Conservation (phyloP, 495 filamentous ascomycete genomes). For the Elasticomyces elasticus region DNA sequence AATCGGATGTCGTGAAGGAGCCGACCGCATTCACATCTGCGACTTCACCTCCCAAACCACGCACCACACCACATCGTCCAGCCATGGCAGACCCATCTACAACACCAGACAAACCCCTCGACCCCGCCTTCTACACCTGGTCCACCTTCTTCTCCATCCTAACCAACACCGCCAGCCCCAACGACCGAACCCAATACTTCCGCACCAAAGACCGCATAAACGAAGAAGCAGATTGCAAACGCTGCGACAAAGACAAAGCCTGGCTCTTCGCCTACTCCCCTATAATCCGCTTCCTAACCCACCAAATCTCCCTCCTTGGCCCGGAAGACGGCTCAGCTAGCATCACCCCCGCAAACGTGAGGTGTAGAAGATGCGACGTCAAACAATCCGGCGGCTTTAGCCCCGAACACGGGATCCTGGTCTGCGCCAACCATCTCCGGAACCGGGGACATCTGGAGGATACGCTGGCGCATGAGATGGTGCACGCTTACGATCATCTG, state of each 20-base stretch:
- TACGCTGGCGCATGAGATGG: slow-evolving; percentile 92
- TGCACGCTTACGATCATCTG: slow-evolving; percentile 91
- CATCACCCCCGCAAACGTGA: slow-evolving; percentile 63
- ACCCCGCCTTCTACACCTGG: slow-evolving; percentile 31
- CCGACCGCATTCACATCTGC: not conserved
- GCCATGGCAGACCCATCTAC: not conserved
- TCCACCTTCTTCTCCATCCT: slow-evolving; percentile 53
- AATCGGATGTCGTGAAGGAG: too few relatives aligned
- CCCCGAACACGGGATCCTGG: slow-evolving; percentile 69
- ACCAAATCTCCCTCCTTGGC: slow-evolving; percentile 67
- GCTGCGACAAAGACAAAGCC: slow-evolving; percentile 67
- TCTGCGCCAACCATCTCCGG: slow-evolving; percentile 81
- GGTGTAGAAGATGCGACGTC: slow-evolving; percentile 65
- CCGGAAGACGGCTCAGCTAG: slow-evolving; percentile 36
- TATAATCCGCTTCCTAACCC: slow-evolving; percentile 69
- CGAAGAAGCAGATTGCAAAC: slow-evolving; percentile 61
- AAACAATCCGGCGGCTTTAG: slow-evolving; percentile 69
- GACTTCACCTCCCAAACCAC: not conserved
- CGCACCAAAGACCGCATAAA: slow-evolving; percentile 54
- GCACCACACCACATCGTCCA: not conserved
- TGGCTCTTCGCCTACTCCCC: slow-evolving; percentile 76
- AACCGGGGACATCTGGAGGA: slow-evolving; percentile 75
- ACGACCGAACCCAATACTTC: slow-evolving; percentile 61
- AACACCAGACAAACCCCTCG: slow-evolving; percentile 14
- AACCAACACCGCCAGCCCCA: slow-evolving; percentile 55